Evolutionary conservation across 2,329 filamentous ascomycete genomes (phyloP), one percentile per base, ranked within the genome.

Genomic region (Trichophyton benhamiae): DNA sequence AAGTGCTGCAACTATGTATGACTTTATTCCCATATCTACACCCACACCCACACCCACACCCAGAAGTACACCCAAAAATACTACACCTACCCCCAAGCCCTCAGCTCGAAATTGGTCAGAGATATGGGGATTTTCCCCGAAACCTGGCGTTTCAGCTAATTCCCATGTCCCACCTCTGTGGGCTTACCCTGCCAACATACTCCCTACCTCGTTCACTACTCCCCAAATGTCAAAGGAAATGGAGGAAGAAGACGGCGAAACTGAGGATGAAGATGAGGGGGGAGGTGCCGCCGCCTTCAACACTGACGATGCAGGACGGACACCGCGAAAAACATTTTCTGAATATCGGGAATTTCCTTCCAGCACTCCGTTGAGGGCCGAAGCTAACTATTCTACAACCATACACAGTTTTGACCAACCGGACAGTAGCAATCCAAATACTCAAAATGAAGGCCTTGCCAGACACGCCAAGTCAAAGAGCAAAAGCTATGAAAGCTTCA

Each of bases 401-500:
- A 41, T 15, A 9, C 15, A 58, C 41, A 58, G 57, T 58, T 58
- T 58, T 36, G 36, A 58, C 13, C 49, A 55, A n/a, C 3, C 49
- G 13, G 33, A 55, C 33, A 55, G 33, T 17, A 17, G 33, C 6
- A 36, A 55, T 7, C 2, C 15, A n/a, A n/a, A 9, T n/a, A 5
- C 9, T 27, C 49, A n/a, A 17, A 36, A 36, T 9, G 46, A 49
- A 20, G 25, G 53, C 7, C 22, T 61, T 3, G 41, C 41, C 9
- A 44, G 59, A 20, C 63, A 66, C 59, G 62, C 67, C 41, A 61
- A 66, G 17, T 69, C 68, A 41, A 74, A 70, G 53, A 72, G 70
- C 49, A 72, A 67, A 46, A 73, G 69, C 60, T 68, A 74, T 60
- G 70, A 71, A 33, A 68, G 67, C 52, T 63, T 69, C 25, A 72